Evolutionary conservation across 805 yeast genomes (phyloP), one percentile per base, ranked within the genome.

Genomic region (Kodamaea kakaduensis): DNA sequence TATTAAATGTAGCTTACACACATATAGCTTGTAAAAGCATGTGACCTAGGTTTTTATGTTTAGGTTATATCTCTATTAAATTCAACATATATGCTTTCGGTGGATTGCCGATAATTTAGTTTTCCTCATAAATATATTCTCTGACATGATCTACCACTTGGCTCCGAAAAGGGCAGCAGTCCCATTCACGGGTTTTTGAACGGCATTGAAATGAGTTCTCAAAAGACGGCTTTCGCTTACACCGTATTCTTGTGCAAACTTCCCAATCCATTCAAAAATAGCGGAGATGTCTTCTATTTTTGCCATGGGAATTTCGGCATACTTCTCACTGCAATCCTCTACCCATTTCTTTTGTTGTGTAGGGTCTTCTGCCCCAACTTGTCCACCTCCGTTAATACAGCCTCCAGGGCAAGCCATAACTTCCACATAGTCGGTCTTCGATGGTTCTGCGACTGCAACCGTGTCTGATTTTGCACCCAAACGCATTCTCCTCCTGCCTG

Each of bases 371-470:
- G 67, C 68, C 4, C 75, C 70, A 13, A 87, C 73, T 49, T 88
- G 89, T 0, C 98, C 98, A 15, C 98, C 97, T 8, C 98, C 98
- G 51, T 90, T 93, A 38, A 89, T 84, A 52, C 97, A 93, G 1
- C 98, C 98, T 18, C 86, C 88, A 5, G 98, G 98, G 57, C 98
- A 93, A 1, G 98, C 98, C 96, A 88, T 90, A 29, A 93, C 83
- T 51, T 93, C 98, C 5, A 90, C 84, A 47, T 83, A 85, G 43
- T 86, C 93, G 47, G 84, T 80, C 25, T 64, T 67, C 20, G 74
- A 58, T 1, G 90, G 83, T 40, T 84, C 89, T 0, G 78, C 79
- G 1, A 46, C 17, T 26, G 56, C 64, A 9, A 37, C 51, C 4
- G 42, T 34, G 13, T 31, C 39, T 23, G 34, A 34, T 18, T 19